Conservation (phyloP, 2,329 filamentous ascomycete species). For the Dactylellina haptotyla region DNA sequence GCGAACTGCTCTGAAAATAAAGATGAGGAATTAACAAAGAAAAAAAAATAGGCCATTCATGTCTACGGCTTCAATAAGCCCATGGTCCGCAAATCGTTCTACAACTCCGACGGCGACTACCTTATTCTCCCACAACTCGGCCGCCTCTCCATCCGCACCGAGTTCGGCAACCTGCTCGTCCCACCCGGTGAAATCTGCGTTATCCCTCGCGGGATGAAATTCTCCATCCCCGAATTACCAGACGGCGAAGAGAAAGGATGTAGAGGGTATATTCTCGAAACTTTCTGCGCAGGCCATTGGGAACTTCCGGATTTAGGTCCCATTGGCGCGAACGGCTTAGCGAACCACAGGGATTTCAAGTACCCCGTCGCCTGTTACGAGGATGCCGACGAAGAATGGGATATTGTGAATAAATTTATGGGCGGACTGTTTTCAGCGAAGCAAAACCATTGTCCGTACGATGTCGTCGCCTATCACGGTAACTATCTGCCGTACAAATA, state of each 20-base stretch:
- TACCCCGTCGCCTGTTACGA: constrained; percentile 75
- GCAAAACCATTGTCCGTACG: constrained; percentile 75
- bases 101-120: constrained; percentile 83
- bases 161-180: constrained; percentile 76
- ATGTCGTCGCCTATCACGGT: constrained; percentile 83
- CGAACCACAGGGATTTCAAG: constrained; percentile 80
- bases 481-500: constrained; percentile 85
- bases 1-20: background rate
- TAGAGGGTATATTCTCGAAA: constrained; percentile 76
- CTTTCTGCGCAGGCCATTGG: constrained; percentile 76
- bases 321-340: constrained; percentile 78
- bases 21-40: background rate
- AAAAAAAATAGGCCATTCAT: constrained; percentile 70
- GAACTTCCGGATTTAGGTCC: constrained; percentile 76
- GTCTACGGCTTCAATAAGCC: constrained; percentile 81
- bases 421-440: constrained; percentile 44
- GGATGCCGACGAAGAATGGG: constrained; percentile 67
- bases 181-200: constrained; percentile 81
- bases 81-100: constrained; percentile 83
- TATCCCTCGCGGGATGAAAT: constrained; percentile 78
- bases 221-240: constrained; percentile 68
- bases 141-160: constrained; percentile 78
- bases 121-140: constrained; percentile 80
- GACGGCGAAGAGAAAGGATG: constrained; percentile 45
- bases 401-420: constrained; percentile 54